Base-by-base conservation (phyloP, 1,284 basidiomycete genomes). In the Ustilago tritici region DNA sequence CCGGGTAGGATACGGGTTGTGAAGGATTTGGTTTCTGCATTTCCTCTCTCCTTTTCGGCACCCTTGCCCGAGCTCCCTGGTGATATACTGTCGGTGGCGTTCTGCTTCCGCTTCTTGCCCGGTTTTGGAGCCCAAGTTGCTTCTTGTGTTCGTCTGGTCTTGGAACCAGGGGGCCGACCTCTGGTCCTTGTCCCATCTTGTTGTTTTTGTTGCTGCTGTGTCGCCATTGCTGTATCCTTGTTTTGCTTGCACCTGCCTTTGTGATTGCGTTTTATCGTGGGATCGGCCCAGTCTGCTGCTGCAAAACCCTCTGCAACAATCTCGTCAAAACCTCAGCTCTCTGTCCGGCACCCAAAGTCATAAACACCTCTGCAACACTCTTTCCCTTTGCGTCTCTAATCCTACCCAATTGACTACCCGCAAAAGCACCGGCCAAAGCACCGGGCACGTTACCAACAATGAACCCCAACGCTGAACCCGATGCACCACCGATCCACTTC, bases 291-390 rank as follows among this genome's bases (percentile, higher is more conserved):
- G 65, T 72, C 57, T 78, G 76, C 56, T 73, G 67, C 17, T 54
- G 43, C 38, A 98, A 87, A 14, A 98, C 93, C 87, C 98, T 97
- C 86, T 93, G 88, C 1, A 95, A 94, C 47, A 98, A 87, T 8
- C 92, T 93, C 47, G 92, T 91, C 54, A 98, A 87, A 76, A 98
- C 80, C 47, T 85, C 92, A 41, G 95, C 94, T 85, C 94, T 93
- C 92, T 98, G 93, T 59, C 88, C 88, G 2, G 91, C 90, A 17
- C 91, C 92, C 14, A 98, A 89, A 34, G 92, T 89, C 55, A 89
- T 88, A 86, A 99, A 99, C n/a, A 98, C 96, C 19, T 92, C 68
- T 23, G 65, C 78, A 0, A 86, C 85, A 11, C 79, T 73, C 61
- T 82, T 84, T 14, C 85, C 85, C 65, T 86, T 85, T n/a, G 81